phyloP scores from a whole-genome alignment of 108 stramenopile genomes.

The Poteriospumella lacustris region DNA sequence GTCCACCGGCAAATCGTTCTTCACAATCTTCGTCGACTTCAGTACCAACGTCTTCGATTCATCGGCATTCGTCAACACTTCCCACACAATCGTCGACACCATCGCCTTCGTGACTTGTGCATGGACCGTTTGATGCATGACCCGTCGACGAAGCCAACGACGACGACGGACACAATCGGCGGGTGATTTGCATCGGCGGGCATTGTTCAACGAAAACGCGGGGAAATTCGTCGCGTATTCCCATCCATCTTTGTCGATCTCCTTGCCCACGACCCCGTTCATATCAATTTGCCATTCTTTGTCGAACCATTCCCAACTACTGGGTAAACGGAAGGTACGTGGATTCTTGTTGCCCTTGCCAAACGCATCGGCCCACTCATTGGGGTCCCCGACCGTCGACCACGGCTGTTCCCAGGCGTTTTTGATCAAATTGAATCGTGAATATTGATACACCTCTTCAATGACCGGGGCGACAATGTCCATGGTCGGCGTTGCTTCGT shows the following conservation, averaged over 20 bases:
- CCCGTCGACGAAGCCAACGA: conserved; percentile 1
- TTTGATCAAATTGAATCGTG: background rate
- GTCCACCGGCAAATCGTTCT: background rate
- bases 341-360: background rate
- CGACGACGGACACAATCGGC: conserved; percentile 15
- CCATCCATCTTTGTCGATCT: conserved; percentile 26
- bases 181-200: background rate
- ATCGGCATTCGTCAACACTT: background rate
- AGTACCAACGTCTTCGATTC: background rate
- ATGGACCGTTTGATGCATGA: background rate
- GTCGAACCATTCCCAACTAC: conserved; percentile 12
- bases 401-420: background rate
- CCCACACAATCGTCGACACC: background rate
- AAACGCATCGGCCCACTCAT: background rate
- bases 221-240: conserved; percentile 8
- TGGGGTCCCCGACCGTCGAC: background rate
- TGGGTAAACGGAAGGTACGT: background rate
- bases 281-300: conserved; percentile 26
- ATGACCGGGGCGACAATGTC: background rate
- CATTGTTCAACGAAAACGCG: background rate
- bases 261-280: background rate
- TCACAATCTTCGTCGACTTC: background rate
- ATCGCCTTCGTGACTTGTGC: background rate
- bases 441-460: conserved; percentile 27
- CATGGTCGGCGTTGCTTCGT: background rate